Evolutionary conservation across 2,329 filamentous ascomycete genomes (phyloP), one percentile per base, ranked within the genome.

Genomic region (Fusarium duplospermum): DNA sequence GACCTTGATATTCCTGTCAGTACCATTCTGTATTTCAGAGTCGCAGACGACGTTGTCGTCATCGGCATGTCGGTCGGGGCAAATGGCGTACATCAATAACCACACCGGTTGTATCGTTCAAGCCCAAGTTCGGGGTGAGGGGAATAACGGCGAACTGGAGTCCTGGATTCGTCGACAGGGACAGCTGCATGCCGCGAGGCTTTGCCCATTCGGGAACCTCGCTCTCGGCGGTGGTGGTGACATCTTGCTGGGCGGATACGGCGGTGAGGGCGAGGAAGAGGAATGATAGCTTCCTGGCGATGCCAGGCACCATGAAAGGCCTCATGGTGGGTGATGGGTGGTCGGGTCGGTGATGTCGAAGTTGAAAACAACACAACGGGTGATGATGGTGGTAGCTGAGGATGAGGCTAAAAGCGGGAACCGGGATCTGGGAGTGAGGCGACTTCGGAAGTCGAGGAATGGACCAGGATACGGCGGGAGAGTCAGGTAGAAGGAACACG

Each of bases 121-220:
- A 69, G 2, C 86, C 87, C 40, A 85, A 72, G 10, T 75, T 80
- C 42, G 73, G 63, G 0, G 86, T 88, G 67, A 88, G 80, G 14
- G 87, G 87, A 40, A 87, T 83, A 20, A 88, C 82, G 22, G 82
- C 81, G 71, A 84, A 87, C 18, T 84, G 76, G 40, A 82, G 61
- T 2, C 76, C 75, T 11, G 79, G 69, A 22, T 76, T 78, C 6
- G 77, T 72, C 18, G 80, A 80, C 7, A 87, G 71, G 45, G 80
- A 78, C 57, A 89, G 80, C 47, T 83, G 81, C 82, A 89, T 83
- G 57, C 81, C 80, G 40, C 82, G 84, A 22, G 80, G 77, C 4
- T 77, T 63, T 62, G 84, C 81, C 84, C 83, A 87, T 33, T 78
- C 74, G 4, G 85, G 83, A 0, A 84, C 76, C 3, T 83, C 78